Conservation (phyloP, 257 asterid species). For the Striga asiatica region DNA sequence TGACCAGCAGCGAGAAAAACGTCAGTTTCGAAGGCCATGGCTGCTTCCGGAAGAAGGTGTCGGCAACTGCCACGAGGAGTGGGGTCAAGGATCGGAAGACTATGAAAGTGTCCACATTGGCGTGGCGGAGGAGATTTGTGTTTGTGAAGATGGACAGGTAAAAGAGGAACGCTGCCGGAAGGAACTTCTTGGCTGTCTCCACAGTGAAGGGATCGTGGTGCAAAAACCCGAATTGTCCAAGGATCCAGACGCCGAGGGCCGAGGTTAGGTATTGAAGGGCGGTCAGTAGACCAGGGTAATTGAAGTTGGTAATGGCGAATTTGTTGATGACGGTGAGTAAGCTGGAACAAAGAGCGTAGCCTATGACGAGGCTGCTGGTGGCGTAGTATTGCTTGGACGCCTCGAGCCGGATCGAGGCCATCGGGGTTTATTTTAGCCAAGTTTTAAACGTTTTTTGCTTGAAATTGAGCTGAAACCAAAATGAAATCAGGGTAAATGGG, state of each 20-base stretch:
- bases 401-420: conserved; percentile 42
- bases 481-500: no score
- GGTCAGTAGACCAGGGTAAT: conserved; percentile 87
- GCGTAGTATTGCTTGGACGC: conserved; percentile 55
- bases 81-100: conserved; percentile 86
- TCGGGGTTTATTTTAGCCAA: conserved; percentile 12
- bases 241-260: conserved; percentile 72
- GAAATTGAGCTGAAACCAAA: no score
- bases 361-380: conserved; percentile 72
- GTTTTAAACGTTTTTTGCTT: no score
- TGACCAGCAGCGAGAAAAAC: conserved; percentile 53
- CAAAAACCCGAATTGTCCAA: conserved; percentile 67
- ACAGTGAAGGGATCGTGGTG: conserved; percentile 68
- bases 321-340: conserved; percentile 87
- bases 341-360: conserved; percentile 94
- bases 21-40: conserved; percentile 79
- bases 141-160: conserved; percentile 85
- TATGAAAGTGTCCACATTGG: conserved; percentile 91
- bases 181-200: conserved; percentile 76
- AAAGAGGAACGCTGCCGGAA: conserved; percentile 88
- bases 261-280: conserved; percentile 88
- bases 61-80: conserved; percentile 82
- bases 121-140: conserved; percentile 86
- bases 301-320: conserved; percentile 80
- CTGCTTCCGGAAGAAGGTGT: conserved; percentile 70